phyloP scores from a whole-genome alignment of 441 rosid genomes.

The Syzygium syzygioides region DNA sequence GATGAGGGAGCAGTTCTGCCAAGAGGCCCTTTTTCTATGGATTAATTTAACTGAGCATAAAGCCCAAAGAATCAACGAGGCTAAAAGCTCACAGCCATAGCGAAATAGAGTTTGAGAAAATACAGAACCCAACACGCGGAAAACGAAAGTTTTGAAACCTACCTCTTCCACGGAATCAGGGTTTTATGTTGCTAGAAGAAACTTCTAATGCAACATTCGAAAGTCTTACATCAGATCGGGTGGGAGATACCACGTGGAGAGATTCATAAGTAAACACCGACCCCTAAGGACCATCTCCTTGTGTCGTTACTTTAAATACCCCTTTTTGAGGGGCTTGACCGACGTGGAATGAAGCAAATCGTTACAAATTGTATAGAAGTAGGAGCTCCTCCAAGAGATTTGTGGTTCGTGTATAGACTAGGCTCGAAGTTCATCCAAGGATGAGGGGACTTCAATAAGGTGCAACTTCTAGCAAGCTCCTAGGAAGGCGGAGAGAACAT shows the following conservation, averaged over 20 bases:
- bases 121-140: not conserved
- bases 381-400: rapidly evolving
- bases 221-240: not conserved
- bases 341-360: not conserved
- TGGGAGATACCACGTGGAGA: not conserved
- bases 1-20: not conserved
- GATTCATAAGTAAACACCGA: not conserved
- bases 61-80: not conserved
- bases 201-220: not conserved
- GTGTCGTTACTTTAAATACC: not conserved
- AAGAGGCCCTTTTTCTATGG: not conserved
- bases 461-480: not conserved
- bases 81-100: not conserved
- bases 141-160: not conserved
- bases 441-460: not conserved
- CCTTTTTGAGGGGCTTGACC: not conserved
- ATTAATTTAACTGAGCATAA: not conserved
- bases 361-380: not conserved
- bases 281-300: not conserved
- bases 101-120: not conserved
- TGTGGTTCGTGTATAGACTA: not conserved
- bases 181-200: no score
- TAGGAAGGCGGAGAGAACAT: not conserved
- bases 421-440: not conserved
- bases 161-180: not conserved